Percentiles rank a stretch among this genome's conserved stretches.
Conservation (phyloP, 192 early-diverging fungal species). For the Coemansia sp. region DNA sequence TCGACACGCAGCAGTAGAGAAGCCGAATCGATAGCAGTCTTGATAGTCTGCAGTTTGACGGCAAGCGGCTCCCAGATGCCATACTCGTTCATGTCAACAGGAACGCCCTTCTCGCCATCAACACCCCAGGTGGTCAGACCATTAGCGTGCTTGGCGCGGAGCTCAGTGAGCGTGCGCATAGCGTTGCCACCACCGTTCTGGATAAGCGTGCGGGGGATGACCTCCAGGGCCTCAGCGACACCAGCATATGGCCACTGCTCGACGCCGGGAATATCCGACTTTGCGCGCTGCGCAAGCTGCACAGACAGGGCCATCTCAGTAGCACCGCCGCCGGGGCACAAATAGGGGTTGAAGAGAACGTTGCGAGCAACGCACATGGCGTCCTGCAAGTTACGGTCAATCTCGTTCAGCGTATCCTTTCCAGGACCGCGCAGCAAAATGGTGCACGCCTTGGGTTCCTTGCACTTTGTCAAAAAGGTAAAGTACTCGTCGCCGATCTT, state of each 20-base stretch:
- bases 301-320: slow-evolving; percentile 97
- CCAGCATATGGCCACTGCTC: slow-evolving; percentile 98
- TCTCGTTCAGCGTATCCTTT: slow-evolving; percentile 97
- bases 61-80: slow-evolving; percentile 99
- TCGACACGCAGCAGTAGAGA: slow-evolving; percentile 87
- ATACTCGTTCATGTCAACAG: slow-evolving; percentile 97
- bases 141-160: slow-evolving; percentile 93
- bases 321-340: slow-evolving; percentile 97
- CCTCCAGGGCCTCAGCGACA: slow-evolving; percentile 94
- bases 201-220: slow-evolving; percentile 97
- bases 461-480: slow-evolving; percentile 91
- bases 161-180: slow-evolving; percentile 93
- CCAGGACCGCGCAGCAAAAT: slow-evolving; percentile 95
- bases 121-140: slow-evolving; percentile 93
- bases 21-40: slow-evolving; percentile 97
- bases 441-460: slow-evolving; percentile 98
- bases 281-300: slow-evolving; percentile 87
- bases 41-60: slow-evolving; percentile 99
- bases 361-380: slow-evolving; percentile 99
- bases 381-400: slow-evolving; percentile 99
- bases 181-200: slow-evolving; percentile 99
- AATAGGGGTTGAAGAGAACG: slow-evolving; percentile 92
- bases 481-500: slow-evolving; percentile 99
- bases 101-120: slow-evolving; percentile 88
- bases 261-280: slow-evolving; percentile 80